Evolutionary conservation across 2,329 filamentous ascomycete species (phyloP).

Genomic region (Neurospora crassa): DNA sequence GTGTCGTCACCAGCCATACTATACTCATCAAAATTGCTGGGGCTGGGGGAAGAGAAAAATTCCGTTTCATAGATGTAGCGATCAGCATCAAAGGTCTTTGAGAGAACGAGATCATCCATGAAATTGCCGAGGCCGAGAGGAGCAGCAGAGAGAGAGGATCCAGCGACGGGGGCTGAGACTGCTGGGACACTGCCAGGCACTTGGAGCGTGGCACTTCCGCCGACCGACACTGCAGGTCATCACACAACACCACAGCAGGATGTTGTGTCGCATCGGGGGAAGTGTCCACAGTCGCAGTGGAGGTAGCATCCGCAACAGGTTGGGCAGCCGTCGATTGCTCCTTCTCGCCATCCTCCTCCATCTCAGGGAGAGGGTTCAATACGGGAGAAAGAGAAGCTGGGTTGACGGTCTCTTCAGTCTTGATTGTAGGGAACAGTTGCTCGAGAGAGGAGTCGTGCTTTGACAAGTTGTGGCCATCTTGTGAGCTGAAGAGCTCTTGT

Average conservation of each 20-base stretch:
- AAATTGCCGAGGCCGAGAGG: slow-evolving; percentile 52
- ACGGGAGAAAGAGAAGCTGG: slow-evolving; percentile 52
- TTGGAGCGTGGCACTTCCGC: slow-evolving; percentile 43
- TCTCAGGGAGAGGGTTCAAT: slow-evolving; percentile 42
- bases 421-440: slow-evolving; percentile 32
- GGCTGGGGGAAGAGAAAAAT: slow-evolving; percentile 65
- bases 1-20: slow-evolving; percentile 51
- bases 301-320: slow-evolving; percentile 17
- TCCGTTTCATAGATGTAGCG: slow-evolving; percentile 66
- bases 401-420: slow-evolving; percentile 42
- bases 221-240: slow-evolving; percentile 99
- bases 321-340: slow-evolving; percentile 17
- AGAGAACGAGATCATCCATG: slow-evolving; percentile 52
- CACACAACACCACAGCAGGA: slow-evolving; percentile 99
- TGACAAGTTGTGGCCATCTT: slow-evolving; percentile 27
- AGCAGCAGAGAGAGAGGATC: slow-evolving; percentile 51
- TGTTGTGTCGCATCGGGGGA: slow-evolving; percentile 97
- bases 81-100: slow-evolving; percentile 63
- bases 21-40: slow-evolving; percentile 57
- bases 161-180: slow-evolving; percentile 29
- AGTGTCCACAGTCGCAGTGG: slow-evolving; percentile 24
- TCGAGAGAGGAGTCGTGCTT: slow-evolving; percentile 27
- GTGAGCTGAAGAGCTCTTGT: slow-evolving; percentile 45
- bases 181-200: slow-evolving; percentile 32
- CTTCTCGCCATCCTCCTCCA: slow-evolving; percentile 19